Base-by-base conservation (phyloP, 1,284 basidiomycete species). In the Irpex rosettiformis region DNA sequence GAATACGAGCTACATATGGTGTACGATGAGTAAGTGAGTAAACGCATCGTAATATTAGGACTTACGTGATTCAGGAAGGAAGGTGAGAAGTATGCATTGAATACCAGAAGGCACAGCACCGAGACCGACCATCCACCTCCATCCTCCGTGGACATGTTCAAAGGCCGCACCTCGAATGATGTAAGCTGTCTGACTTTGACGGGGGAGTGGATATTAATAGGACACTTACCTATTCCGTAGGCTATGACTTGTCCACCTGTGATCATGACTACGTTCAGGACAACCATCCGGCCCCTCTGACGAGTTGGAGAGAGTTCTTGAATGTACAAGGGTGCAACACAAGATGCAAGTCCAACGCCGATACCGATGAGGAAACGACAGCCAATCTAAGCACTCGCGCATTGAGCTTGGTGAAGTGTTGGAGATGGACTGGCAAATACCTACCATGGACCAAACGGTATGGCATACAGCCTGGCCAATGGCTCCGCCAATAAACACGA, bases 71-170 rank as follows among this genome's bases (percentile, higher is more conserved):
- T 93, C 91, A 1, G 91, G 91, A 2, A 93, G 76, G 69, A 88
- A 84, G 55, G 81, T 74, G 54, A 93, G 70, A 56, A 85, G 72
- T 4, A 78, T 56, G 42, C 87, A 76, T 67, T 93, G 91, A 1
- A 91, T 60, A 1, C 75, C 81, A 0, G 89, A 86, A 1, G 90
- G 89, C 0, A 89, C 75, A 1, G 81, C 80, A 16, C 88, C 88
- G 0, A 92, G 74, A 1, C 89, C 90, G 24, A 93, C 88, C 89
- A 93, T 92, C 84, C 84, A 93, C 55, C 91, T 75, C 91, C 91
- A 94, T 0, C 91, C 91, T 10, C 80, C 76, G 28, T 72, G 67
- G 24, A 84, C 74, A 57, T 84, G 78, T 56, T 80, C 82, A 64
- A 94, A 93, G 0, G 81, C 86, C 8, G 89, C 87, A 37, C 88